These are phyloP conservation scores for Penicillium sp. DNA, from an alignment of 2,329 filamentous ascomycete genomes.

Conservation along the genomic window DNA sequence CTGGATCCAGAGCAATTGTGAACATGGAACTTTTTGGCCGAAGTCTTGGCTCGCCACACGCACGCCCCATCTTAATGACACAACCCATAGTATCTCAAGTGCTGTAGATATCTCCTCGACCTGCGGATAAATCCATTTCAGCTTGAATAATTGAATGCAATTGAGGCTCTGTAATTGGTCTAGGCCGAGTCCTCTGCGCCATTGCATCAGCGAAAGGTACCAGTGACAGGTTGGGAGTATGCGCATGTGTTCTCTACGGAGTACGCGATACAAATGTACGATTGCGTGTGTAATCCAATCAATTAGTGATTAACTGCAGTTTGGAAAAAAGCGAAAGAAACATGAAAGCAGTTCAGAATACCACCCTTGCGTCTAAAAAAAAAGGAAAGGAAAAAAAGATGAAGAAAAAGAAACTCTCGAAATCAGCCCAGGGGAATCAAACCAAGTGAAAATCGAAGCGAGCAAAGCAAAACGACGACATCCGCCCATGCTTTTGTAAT, in stretches of 20 bases:
- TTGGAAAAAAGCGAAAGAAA: constrained; percentile 3
- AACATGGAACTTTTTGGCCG: constrained; percentile 21
- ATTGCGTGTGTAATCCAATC: constrained; percentile 2
- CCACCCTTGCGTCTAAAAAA: constrained; percentile 22
- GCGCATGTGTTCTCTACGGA: neutral
- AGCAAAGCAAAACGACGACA: constrained; percentile 22
- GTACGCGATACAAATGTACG: neutral
- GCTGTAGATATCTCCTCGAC: neutral
- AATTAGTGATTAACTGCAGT: constrained; percentile 21
- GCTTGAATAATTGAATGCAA: neutral
- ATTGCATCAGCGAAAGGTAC: constrained; percentile 13
- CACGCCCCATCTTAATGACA: constrained; percentile 7
- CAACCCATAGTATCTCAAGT: neutral
- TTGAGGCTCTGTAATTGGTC: neutral
- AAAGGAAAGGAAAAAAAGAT: neutral
- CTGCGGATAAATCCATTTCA: neutral
- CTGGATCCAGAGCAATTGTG: constrained; percentile 5
- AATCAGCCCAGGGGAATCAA: constrained; percentile 22
- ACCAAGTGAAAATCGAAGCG: constrained; percentile 20
- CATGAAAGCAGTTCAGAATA: constrained; percentile 8
- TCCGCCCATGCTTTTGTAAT: constrained; percentile 41
- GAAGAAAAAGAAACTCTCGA: constrained; percentile 10
- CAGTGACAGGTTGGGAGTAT: neutral
- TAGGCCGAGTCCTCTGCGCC: constrained; percentile 9
- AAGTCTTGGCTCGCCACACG: constrained; percentile 21